phyloP scores from a whole-genome alignment of 176 grass and related monocot genomes.

The Oryza longistaminata region DNA sequence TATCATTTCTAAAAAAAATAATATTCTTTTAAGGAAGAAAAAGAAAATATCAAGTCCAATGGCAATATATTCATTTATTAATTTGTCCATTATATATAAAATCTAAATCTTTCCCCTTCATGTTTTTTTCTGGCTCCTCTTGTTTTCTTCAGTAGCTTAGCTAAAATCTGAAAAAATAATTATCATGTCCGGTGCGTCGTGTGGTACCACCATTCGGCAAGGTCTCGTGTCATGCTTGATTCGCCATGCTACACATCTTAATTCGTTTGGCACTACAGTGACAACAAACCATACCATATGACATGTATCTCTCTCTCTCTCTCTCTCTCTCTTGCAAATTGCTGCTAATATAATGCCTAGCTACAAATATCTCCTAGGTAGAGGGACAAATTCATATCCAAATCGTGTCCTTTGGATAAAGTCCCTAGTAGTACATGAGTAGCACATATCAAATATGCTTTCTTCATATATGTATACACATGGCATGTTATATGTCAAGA shows the following conservation, averaged over 20 bases:
- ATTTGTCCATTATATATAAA: background rate
- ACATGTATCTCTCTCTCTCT: background rate
- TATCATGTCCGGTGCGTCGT: background rate
- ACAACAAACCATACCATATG: constrained; percentile 15
- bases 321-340: background rate
- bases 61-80: background rate
- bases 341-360: background rate
- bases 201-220: constrained; percentile 37
- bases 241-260: constrained; percentile 34
- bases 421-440: background rate
- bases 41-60: background rate
- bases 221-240: constrained; percentile 38
- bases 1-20: background rate
- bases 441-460: background rate
- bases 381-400: background rate
- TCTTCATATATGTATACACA: background rate
- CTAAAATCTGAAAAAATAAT: background rate
- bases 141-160: background rate
- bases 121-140: background rate
- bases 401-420: constrained; percentile 1
- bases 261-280: constrained; percentile 45
- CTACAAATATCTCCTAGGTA: background rate
- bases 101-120: background rate
- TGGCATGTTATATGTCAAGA: too few species aligned
- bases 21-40: too few species aligned